These are phyloP conservation scores for Amanita muscaria DNA, from an alignment of 768 basidiomycete genomes.

Conservation along the genomic window DNA sequence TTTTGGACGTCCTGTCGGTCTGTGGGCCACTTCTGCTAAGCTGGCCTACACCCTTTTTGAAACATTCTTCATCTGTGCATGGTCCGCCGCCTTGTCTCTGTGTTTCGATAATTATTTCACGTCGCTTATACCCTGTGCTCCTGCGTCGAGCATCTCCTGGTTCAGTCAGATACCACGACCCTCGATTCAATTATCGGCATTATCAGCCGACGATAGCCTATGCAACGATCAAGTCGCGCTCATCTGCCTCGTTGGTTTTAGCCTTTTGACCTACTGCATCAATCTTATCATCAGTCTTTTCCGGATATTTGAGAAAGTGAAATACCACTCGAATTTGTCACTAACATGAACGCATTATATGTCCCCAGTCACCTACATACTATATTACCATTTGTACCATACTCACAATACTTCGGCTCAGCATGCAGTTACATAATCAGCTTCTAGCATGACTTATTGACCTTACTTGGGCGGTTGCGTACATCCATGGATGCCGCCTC, in stretches of 20 bases:
- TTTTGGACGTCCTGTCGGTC: slow-evolving; percentile 84
- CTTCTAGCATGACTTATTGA: neutral
- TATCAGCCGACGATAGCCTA: slow-evolving; percentile 44
- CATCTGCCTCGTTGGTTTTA: slow-evolving; percentile 69
- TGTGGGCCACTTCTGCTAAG: slow-evolving; percentile 85
- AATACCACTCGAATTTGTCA: slow-evolving; percentile 43
- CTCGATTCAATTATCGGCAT: slow-evolving; percentile 29
- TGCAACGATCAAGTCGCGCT: slow-evolving; percentile 73
- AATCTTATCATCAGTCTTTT: slow-evolving; percentile 81
- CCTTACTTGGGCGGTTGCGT: neutral
- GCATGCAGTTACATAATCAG: neutral
- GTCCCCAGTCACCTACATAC: neutral
- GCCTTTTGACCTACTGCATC: slow-evolving; percentile 72
- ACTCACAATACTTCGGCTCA: too few relatives aligned
- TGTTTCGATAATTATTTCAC: slow-evolving; percentile 92
- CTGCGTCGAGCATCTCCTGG: slow-evolving; percentile 54
- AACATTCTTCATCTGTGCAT: slow-evolving; percentile 87
- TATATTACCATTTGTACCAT: neutral
- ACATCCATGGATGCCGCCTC: neutral
- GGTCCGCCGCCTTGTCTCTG: slow-evolving; percentile 84
- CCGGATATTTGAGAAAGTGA: slow-evolving; percentile 85
- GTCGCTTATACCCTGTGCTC: slow-evolving; percentile 69
- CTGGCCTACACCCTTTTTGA: slow-evolving; percentile 81
- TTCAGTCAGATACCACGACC: slow-evolving; percentile 62
- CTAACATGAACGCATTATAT: slow-evolving; percentile 9